Base-by-base conservation (phyloP, 2,329 filamentous ascomycete genomes). In the Basipetospora chlamydospora region DNA sequence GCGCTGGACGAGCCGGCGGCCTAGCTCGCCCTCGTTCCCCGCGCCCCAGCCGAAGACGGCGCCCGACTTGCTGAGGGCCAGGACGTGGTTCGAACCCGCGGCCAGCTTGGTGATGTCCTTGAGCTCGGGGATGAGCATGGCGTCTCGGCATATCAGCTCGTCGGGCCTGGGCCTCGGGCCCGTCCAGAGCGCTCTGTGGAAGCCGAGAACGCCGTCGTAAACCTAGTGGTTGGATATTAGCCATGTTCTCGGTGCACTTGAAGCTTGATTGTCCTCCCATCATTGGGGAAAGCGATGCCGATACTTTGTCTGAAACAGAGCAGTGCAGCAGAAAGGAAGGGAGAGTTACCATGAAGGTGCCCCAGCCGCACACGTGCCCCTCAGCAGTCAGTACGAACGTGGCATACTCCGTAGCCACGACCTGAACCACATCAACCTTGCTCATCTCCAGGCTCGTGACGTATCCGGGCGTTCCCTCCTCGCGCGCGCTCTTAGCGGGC, bases 281-380 rank as follows among this genome's bases (percentile, higher is more conserved):
- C n/a, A n/a, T n/a, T n/a, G n/a, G n/a, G n/a, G n/a, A n/a, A n/a
- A n/a, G n/a, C n/a, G n/a, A n/a, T 8, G 29, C 29, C 20, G 3
- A 17, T 16, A 16, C 6, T 18, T 18, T 20, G 16, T n/a, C n/a
- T n/a, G n/a, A n/a, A n/a, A n/a, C n/a, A 23, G 22, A 12, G 8
- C 16, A 15, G n/a, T 13, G 17, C 30, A 16, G 6, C 9, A 8
- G 8, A 33, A 13, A 9, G 20, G 9, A 18, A 9, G 15, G 6
- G 17, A 13, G 5, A 40, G 45, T 37, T 42, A 51, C 66, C 48
- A 73, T 58, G 58, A 80, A 80, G 12, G 72, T 74, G 13, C 76
- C 76, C 72, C 76, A 80, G 31, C 75, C 75, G 47, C 75, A 80
- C 17, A 80, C 71, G 17, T 61, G 56, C 12, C 76, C 76, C 35